A percentile compares a stretch with the other conserved stretches of the same genome.
Evolutionary conservation across 331 rosid species (phyloP).

Genomic region (Acacia pycnantha): DNA sequence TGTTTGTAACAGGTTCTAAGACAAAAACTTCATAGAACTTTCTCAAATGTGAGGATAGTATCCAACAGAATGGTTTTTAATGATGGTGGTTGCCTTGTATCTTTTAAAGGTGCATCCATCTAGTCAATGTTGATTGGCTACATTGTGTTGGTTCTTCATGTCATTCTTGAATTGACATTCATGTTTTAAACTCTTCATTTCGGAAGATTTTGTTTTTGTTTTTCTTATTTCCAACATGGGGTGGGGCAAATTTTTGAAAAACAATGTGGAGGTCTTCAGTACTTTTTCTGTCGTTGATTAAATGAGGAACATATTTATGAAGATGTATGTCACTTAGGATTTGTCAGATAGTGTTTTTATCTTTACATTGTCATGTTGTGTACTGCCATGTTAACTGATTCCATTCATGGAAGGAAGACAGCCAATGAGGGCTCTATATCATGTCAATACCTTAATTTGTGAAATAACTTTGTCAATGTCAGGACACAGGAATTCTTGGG

Average conservation of each 20-base stretch:
- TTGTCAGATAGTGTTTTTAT: not conserved
- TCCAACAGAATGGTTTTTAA: slow-evolving; percentile 86
- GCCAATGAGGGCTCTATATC: not conserved
- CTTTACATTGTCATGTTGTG: not conserved
- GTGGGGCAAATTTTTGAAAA: not conserved
- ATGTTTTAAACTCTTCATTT: not conserved
- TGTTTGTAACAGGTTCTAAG: slow-evolving; percentile 64
- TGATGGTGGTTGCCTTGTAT: slow-evolving; percentile 55
- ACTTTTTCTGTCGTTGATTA: not conserved
- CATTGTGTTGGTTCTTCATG: not conserved
- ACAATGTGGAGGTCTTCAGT: not conserved
- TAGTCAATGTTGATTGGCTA: not conserved
- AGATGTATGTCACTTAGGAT: not conserved
- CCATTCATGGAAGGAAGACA: not conserved
- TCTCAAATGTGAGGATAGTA: slow-evolving; percentile 77
- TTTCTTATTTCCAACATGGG: not conserved
- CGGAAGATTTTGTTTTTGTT: not conserved
- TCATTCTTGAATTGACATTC: not conserved
- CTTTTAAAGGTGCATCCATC: slow-evolving; percentile 70
- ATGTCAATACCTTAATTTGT: not conserved
- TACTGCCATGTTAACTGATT: not conserved
- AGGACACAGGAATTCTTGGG: not conserved
- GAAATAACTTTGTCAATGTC: not conserved
- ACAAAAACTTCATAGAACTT: slow-evolving; percentile 74
- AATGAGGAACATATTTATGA: not conserved